phyloP scores from a whole-genome alignment of 2,329 filamentous ascomycete genomes.

The Ceratocystis ficicola region DNA sequence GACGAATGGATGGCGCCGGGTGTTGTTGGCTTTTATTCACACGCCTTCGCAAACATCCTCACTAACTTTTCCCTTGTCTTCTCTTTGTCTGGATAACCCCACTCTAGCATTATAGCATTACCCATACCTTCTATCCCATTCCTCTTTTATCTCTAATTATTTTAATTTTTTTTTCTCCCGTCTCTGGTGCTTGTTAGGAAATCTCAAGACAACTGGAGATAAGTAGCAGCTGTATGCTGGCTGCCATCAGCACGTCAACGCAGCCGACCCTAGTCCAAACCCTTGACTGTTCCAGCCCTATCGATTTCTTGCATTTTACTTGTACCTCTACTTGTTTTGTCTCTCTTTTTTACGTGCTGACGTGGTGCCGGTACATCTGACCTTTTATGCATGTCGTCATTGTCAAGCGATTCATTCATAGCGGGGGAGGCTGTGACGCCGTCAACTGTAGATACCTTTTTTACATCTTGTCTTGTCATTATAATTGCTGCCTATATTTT shows the following conservation, averaged over 20 bases:
- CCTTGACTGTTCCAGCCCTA: constrained; percentile 1
- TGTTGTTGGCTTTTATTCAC: not conserved
- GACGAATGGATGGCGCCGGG: not conserved
- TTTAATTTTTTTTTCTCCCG: not conserved
- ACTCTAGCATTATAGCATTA: constrained; percentile 10
- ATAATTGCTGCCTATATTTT: constrained; percentile 4
- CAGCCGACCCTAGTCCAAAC: constrained; percentile 3
- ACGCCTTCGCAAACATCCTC: not conserved
- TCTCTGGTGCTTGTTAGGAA: not conserved
- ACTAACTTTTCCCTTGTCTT: not conserved
- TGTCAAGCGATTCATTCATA: not conserved
- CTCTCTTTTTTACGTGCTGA: not conserved
- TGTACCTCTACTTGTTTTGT: not conserved
- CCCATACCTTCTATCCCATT: constrained; percentile 6
- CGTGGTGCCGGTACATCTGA: not conserved
- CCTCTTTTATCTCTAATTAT: not conserved
- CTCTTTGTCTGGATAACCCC: not conserved
- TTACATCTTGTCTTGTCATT: not conserved
- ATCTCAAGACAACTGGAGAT: no score
- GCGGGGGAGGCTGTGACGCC: constrained; percentile 6
- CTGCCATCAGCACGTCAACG: not conserved
- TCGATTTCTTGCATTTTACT: not conserved
- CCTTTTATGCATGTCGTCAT: not conserved
- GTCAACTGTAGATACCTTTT: not conserved
- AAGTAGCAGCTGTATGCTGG: no score